phyloP scores from a whole-genome alignment of 2,329 filamentous ascomycete species.

The Fusarium subglutinans region DNA sequence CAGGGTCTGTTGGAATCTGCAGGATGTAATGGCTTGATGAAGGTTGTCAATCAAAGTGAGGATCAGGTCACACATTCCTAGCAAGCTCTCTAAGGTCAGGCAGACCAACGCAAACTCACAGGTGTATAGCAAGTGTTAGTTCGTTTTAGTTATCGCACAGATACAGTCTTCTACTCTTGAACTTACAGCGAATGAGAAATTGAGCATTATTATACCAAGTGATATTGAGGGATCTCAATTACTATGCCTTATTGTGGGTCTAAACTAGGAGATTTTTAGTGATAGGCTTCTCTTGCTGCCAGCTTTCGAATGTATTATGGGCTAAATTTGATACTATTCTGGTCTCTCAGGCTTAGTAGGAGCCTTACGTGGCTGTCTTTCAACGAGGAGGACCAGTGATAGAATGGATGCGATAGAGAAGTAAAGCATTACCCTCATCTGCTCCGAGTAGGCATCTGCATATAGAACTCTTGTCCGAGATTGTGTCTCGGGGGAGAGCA shows the following conservation, averaged over 20 bases:
- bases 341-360: not conserved
- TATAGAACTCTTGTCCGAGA: not conserved
- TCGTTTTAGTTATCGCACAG: fast-evolving
- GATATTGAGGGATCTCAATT: too few species aligned
- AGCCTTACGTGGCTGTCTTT: not conserved
- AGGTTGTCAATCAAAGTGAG: not conserved
- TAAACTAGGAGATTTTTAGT: not conserved
- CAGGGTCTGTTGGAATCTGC: not conserved
- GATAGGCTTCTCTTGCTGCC: fast-evolving
- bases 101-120: fast-evolving
- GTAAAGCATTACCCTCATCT: constrained; percentile 1
- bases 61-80: not conserved
- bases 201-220: fast-evolving
- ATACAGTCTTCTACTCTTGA: not conserved
- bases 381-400: not conserved
- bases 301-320: not conserved
- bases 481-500: not conserved
- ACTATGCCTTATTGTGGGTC: fast-evolving
- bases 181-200: not conserved
- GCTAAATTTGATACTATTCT: not conserved
- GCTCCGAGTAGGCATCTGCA: not conserved
- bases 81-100: not conserved
- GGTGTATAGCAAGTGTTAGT: not conserved
- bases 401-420: not conserved
- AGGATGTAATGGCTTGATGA: not conserved